Percentiles rank a stretch among this genome's conserved stretches.
phyloP scores from a whole-genome alignment of 179 eudicot species.

The Beta lomatogona region DNA sequence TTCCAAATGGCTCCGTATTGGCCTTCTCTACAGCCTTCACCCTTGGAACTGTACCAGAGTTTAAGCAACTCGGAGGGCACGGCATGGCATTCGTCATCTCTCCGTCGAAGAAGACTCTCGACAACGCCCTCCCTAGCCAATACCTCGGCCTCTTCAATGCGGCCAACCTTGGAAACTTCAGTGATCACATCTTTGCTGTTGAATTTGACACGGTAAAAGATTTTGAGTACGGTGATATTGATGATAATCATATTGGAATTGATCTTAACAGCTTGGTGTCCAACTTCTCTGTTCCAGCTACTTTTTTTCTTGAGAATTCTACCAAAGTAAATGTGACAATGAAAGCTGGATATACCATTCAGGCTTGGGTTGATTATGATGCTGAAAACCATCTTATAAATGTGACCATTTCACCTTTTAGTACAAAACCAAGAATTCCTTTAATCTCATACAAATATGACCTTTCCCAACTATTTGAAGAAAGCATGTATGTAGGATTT shows the following conservation, averaged over 20 bases:
- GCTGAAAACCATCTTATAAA: constrained; percentile 34
- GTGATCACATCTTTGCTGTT: constrained; percentile 49
- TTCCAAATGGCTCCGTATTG: constrained; percentile 26
- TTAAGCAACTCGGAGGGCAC: constrained; percentile 52
- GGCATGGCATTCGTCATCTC: constrained; percentile 50
- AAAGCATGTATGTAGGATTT: constrained; percentile 54
- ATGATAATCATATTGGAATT: constrained; percentile 72
- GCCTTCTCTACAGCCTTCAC: constrained; percentile 52
- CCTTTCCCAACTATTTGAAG: constrained; percentile 42
- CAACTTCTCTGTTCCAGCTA: constrained; percentile 40
- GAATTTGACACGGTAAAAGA: constrained; percentile 65
- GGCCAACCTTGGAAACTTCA: constrained; percentile 33
- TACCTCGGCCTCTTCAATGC: constrained; percentile 48
- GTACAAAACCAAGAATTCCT: constrained; percentile 43
- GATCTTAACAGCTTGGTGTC: constrained; percentile 51
- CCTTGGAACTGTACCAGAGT: constrained; percentile 46
- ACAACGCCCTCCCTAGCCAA: constrained; percentile 46
- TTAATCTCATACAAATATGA: constrained; percentile 42
- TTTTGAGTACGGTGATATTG: constrained; percentile 58
- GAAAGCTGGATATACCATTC: constrained; percentile 48
- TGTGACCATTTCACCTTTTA: constrained; percentile 46
- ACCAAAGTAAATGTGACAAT: constrained; percentile 43
- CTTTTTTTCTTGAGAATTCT: constrained; percentile 35
- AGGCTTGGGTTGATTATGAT: constrained; percentile 69
- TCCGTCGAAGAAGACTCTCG: constrained; percentile 33